These are phyloP conservation scores for Xylaria sp. DNA, from an alignment of 2,329 filamentous ascomycete species.

Conservation along the genomic window DNA sequence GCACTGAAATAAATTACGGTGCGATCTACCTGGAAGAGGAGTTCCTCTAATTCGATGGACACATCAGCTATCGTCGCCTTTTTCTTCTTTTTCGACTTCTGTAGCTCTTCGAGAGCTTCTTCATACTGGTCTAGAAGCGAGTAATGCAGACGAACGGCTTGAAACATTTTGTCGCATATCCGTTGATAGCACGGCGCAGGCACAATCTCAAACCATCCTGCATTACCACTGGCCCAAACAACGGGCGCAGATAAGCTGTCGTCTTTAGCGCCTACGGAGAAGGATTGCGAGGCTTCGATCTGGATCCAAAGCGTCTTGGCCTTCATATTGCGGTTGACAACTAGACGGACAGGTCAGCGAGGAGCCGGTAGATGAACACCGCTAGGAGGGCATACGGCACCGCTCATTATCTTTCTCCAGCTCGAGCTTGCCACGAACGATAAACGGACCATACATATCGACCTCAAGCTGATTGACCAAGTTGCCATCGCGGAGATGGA, in stretches of 20 bases:
- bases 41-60: slow-evolving; percentile 47
- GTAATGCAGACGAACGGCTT: slow-evolving; percentile 74
- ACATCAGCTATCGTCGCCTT: slow-evolving; percentile 44
- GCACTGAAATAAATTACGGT: neutral
- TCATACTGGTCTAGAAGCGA: slow-evolving; percentile 69
- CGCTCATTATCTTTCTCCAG: slow-evolving; percentile 57
- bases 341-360: slow-evolving; percentile 41
- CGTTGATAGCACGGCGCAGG: slow-evolving; percentile 67
- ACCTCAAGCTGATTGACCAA: slow-evolving; percentile 71
- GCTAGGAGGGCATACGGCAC: slow-evolving; percentile 50
- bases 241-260: slow-evolving; percentile 64
- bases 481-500: slow-evolving; percentile 67
- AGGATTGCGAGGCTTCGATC: slow-evolving; percentile 60
- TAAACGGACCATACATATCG: slow-evolving; percentile 68
- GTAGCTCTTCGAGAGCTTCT: slow-evolving; percentile 49
- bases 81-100: slow-evolving; percentile 50
- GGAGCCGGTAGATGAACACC: slow-evolving; percentile 2
- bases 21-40: slow-evolving; percentile 52
- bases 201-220: slow-evolving; percentile 76
- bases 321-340: slow-evolving; percentile 50
- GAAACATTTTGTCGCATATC: slow-evolving; percentile 69
- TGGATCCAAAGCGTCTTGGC: slow-evolving; percentile 59
- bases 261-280: slow-evolving; percentile 64
- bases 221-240: slow-evolving; percentile 73
- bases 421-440: slow-evolving; percentile 69